Conservation (phyloP, 2,329 filamentous ascomycete species). For the Phialophora expanda region DNA sequence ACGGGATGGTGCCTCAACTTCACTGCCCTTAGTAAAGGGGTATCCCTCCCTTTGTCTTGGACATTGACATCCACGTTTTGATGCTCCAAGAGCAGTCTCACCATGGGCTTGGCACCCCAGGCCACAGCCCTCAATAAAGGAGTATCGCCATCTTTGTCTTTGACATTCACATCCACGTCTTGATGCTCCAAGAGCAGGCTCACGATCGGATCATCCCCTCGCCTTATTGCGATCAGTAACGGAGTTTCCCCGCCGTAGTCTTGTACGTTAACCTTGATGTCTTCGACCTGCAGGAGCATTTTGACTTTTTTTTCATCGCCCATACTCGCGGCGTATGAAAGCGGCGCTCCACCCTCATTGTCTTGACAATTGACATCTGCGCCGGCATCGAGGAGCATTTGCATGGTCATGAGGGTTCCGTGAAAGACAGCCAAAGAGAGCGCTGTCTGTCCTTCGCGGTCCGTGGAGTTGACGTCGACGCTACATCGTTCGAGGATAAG, state of each 20-base stretch:
- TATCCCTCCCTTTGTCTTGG: too few relatives aligned
- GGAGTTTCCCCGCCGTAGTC: not conserved
- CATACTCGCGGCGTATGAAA: not conserved
- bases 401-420: not conserved
- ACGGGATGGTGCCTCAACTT: not conserved
- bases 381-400: not conserved
- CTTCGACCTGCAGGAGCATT: not conserved
- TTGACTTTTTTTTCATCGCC: not conserved
- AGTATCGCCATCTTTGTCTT: not conserved
- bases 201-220: not conserved
- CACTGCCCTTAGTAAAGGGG: constrained; percentile 2
- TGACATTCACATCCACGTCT: not conserved
- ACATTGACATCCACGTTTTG: not conserved
- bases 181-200: not conserved
- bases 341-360: not conserved
- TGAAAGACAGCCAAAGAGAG: not conserved
- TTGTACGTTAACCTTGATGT: not conserved
- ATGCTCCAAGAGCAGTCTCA: not conserved
- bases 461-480: not conserved
- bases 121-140: not conserved
- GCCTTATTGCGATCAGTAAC: not conserved
- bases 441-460: not conserved
- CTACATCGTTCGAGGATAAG: not conserved
- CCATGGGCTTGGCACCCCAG: not conserved
- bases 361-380: not conserved